Evolutionary conservation across 139 green algal genomes (phyloP).

Genomic region (Chlamydomonas schloesseri): DNA sequence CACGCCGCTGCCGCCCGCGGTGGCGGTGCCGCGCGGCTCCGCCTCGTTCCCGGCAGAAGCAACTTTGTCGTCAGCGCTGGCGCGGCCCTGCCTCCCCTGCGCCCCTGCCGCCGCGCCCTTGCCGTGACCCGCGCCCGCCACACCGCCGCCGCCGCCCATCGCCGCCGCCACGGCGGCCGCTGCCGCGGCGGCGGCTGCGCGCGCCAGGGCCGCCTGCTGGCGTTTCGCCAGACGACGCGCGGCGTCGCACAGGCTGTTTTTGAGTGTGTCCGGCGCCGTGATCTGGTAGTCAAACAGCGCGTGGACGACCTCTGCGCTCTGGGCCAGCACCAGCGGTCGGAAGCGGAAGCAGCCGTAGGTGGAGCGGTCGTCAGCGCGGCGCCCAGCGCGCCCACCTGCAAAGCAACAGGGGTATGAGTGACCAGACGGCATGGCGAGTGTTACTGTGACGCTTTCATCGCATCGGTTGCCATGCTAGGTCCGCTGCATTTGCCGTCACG

Average conservation of each 20-base stretch:
- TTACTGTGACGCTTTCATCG: no score
- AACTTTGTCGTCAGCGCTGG: no score
- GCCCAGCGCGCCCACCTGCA: neutral
- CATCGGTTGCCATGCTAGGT: no score
- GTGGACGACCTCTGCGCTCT: constrained; percentile 6
- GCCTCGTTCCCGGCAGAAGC: no score
- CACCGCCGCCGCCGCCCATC: neutral
- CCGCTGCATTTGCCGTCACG: no score
- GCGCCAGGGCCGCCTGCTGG: neutral
- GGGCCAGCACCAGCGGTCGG: constrained; percentile 9
- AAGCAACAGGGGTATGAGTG: no score
- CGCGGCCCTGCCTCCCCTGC: no score
- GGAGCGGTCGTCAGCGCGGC: constrained; percentile 3
- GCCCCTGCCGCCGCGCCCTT: neutral
- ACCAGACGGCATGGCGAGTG: no score
- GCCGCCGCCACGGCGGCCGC: no score
- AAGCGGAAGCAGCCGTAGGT: constrained; percentile 35
- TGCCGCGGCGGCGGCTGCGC: neutral
- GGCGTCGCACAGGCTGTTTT: neutral
- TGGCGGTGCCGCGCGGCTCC: no score
- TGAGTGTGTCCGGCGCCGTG: neutral
- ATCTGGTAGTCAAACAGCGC: neutral
- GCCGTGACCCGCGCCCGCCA: no score
- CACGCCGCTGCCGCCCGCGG: no score
- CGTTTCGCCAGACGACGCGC: neutral